These are phyloP conservation scores for Chrysanthemum makinoi DNA, from an alignment of 129 eudicot genomes.

Conservation along the genomic window DNA sequence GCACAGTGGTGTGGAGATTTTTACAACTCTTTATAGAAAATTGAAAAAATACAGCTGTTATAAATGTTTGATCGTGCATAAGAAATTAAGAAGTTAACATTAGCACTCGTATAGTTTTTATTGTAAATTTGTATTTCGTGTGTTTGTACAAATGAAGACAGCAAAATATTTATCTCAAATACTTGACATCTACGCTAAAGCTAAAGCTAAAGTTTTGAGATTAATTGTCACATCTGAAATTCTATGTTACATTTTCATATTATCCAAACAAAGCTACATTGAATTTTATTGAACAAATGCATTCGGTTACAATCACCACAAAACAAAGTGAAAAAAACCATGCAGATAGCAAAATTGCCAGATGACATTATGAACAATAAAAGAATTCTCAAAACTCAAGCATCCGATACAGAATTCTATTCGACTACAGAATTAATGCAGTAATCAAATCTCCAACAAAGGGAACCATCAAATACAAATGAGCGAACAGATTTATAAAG, in stretches of 20 bases:
- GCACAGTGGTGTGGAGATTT: too few species aligned
- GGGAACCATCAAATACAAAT: constrained; percentile 16
- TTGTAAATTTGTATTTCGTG: too few species aligned
- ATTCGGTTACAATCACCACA: not conserved
- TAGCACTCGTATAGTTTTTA: too few species aligned
- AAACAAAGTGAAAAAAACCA: not conserved
- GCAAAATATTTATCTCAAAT: not conserved
- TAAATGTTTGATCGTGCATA: too few species aligned
- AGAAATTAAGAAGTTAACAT: too few species aligned
- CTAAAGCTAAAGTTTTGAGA: not conserved
- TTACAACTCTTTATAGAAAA: too few species aligned
- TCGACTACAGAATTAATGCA: constrained; percentile 9
- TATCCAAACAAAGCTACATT: not conserved
- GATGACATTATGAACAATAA: constrained; percentile 25
- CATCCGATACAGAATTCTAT: not conserved
- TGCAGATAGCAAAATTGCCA: constrained; percentile 19
- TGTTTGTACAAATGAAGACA: too few species aligned
- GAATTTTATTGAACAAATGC: not conserved
- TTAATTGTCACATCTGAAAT: not conserved
- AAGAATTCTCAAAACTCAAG: constrained; percentile 22
- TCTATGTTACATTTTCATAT: not conserved
- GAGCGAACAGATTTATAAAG: constrained; percentile 16
- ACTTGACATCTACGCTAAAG: not conserved
- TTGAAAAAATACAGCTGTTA: too few species aligned
- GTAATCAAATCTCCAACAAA: constrained; percentile 1